Conservation (phyloP, 2,329 filamentous ascomycete genomes). For the Xylariaceae sp. region DNA sequence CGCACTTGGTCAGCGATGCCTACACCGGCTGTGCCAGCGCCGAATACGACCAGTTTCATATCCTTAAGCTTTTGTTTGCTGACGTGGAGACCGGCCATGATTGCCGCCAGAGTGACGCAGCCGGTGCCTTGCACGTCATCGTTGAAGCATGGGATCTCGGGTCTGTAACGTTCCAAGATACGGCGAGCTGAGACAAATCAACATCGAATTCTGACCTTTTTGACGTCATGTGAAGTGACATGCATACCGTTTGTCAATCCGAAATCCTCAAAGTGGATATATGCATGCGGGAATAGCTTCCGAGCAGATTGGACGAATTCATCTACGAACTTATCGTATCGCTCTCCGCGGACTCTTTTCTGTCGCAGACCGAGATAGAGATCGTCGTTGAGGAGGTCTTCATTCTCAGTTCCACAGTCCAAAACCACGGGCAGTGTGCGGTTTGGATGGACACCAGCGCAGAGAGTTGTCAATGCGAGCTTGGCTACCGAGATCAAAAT, state of each 20-base stretch:
- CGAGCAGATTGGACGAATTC: slow-evolving; percentile 66
- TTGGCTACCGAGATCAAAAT: slow-evolving; percentile 84
- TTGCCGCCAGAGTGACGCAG: slow-evolving; percentile 78
- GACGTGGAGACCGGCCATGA: slow-evolving; percentile 72
- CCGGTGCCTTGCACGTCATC: slow-evolving; percentile 89
- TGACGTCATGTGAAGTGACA: neutral
- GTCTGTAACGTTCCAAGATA: slow-evolving; percentile 71
- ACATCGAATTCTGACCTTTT: neutral
- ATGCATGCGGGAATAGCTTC: slow-evolving; percentile 71
- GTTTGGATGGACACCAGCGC: slow-evolving; percentile 80
- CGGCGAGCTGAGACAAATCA: slow-evolving; percentile 41
- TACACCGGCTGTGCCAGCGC: slow-evolving; percentile 75
- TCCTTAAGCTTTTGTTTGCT: slow-evolving; percentile 63
- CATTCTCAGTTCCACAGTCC: slow-evolving; percentile 82
- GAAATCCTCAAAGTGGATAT: slow-evolving; percentile 89
- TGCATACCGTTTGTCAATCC: slow-evolving; percentile 63
- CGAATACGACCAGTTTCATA: slow-evolving; percentile 70
- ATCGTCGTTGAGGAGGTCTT: slow-evolving; percentile 68
- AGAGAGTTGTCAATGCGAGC: slow-evolving; percentile 75
- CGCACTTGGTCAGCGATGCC: slow-evolving; percentile 83
- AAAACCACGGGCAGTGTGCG: slow-evolving; percentile 76
- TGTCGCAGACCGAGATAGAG: slow-evolving; percentile 74
- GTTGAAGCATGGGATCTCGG: slow-evolving; percentile 79
- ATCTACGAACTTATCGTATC: slow-evolving; percentile 75
- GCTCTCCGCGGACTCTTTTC: slow-evolving; percentile 61